Percentiles rank a stretch among this genome's conserved stretches.
Conservation (phyloP, 768 basidiomycete genomes). For the Tylopilus vinaceipallidus region DNA sequence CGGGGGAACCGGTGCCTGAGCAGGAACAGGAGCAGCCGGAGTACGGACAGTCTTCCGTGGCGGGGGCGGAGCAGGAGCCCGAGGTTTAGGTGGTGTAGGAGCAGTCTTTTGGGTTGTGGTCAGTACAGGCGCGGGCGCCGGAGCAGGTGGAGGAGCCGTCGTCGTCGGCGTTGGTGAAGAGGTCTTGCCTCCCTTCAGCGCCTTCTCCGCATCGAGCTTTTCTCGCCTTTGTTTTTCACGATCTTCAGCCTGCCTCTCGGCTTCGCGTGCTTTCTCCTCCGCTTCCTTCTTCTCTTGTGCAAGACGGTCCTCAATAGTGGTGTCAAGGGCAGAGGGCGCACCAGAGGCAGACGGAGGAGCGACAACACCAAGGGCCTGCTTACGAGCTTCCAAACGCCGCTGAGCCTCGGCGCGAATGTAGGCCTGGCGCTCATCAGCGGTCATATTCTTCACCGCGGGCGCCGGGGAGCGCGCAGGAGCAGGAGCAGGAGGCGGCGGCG, state of each 20-base stretch:
- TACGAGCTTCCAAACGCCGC: conserved; percentile 79
- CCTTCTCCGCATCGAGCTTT: conserved; percentile 73
- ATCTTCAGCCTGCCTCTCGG: conserved; percentile 80
- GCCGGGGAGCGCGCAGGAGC: conserved; percentile 57
- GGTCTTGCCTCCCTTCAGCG: conserved; percentile 47
- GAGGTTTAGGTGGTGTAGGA: conserved; percentile 34
- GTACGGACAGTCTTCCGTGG: conserved; percentile 19
- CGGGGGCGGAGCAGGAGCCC: conserved; percentile 37
- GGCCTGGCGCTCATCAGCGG: conserved; percentile 77
- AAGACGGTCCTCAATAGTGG: conserved; percentile 79
- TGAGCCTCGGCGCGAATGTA: conserved; percentile 79
- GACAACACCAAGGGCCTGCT: conserved; percentile 77
- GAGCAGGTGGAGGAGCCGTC: conserved; percentile 42
- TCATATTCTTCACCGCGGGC: conserved; percentile 71
- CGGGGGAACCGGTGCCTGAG: conserved; percentile 21
- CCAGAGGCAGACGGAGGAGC: conserved; percentile 35
- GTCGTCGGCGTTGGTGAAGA: conserved; percentile 43
- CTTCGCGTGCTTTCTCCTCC: conserved; percentile 74
- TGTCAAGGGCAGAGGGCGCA: conserved; percentile 60
- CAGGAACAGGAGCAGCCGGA: conserved; percentile 22
- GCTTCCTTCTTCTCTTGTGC: conserved; percentile 88
- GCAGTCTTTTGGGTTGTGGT: conserved; percentile 37
- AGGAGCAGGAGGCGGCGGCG: conserved; percentile 49
- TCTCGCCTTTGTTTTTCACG: conserved; percentile 71
- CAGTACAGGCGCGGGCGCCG: conserved; percentile 35